A percentile compares a stretch with the other conserved stretches of the same genome.
Conservation (phyloP, 208 protist species). For the Leishmania braziliensis region DNA sequence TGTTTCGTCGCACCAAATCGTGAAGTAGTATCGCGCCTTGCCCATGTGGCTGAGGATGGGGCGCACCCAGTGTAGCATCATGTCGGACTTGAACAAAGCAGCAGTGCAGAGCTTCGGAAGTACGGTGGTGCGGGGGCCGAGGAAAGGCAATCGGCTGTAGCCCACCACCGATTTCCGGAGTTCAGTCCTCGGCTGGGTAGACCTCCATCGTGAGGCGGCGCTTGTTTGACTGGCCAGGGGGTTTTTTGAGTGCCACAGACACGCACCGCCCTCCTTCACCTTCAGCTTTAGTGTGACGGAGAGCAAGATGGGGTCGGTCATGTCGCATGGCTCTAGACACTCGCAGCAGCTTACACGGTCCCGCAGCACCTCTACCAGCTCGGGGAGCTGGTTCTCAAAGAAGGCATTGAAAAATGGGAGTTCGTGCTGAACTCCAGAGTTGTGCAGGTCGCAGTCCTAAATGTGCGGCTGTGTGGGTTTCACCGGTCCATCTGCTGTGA, state of each 20-base stretch:
- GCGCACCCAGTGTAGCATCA: constrained; percentile 43
- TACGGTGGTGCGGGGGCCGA: constrained; percentile 33
- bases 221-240: constrained; percentile 50
- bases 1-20: constrained; percentile 56
- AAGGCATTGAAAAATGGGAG: constrained; percentile 39
- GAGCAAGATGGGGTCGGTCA: constrained; percentile 12
- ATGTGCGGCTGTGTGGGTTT: constrained; percentile 55
- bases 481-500: constrained; percentile 43
- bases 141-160: constrained; percentile 51
- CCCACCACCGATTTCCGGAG: constrained; percentile 37
- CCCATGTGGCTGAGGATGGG: constrained; percentile 14
- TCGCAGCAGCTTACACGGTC: constrained; percentile 35
- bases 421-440: constrained; percentile 29
- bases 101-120: constrained; percentile 43
- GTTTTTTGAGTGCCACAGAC: constrained; percentile 73
- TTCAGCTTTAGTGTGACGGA: constrained; percentile 57
- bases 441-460: constrained; percentile 58
- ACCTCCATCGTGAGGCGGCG: constrained; percentile 59
- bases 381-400: constrained; percentile 37
- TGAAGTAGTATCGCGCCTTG: constrained; percentile 50
- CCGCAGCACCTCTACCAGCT: constrained; percentile 41
- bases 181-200: constrained; percentile 53
- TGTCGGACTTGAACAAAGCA: constrained; percentile 48
- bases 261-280: constrained; percentile 57
- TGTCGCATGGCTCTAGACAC: constrained; percentile 34